These are phyloP conservation scores for Sarocladium oryzae DNA, from an alignment of 2,329 filamentous ascomycete genomes.

Conservation along the genomic window DNA sequence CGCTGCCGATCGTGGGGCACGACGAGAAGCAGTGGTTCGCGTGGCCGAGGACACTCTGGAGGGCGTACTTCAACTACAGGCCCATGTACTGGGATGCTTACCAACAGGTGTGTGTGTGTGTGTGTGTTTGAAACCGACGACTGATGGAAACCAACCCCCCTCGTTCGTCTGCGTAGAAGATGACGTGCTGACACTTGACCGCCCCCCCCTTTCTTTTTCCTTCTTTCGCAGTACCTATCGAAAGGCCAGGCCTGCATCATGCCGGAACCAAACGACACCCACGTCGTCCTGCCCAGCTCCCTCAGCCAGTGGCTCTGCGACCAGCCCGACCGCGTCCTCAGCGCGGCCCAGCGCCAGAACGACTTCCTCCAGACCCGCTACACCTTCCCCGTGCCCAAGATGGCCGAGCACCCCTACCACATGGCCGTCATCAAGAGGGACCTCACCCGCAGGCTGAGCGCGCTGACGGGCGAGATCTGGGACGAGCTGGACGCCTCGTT, in stretches of 20 bases:
- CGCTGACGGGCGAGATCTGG: constrained; percentile 1
- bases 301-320: background rate
- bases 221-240: background rate
- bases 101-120: too few species aligned
- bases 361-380: background rate
- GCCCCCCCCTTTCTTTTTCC: too few species aligned
- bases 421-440: constrained; percentile 3
- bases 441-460: constrained; percentile 5
- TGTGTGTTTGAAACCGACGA: too few species aligned
- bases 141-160: too few species aligned
- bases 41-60: background rate
- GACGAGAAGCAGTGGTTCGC: constrained; percentile 2
- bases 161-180: too few species aligned
- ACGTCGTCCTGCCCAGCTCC: background rate
- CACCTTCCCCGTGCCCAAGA: background rate
- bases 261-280: background rate
- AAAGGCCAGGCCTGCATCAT: background rate
- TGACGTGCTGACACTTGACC: too few species aligned
- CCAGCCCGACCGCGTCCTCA: background rate
- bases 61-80: background rate
- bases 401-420: constrained; percentile 4
- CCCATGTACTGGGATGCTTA: background rate
- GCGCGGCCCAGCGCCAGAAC: background rate
- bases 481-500: constrained; percentile 8
- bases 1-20: background rate